Percentiles rank a stretch among this genome's conserved stretches.
Conservation (phyloP, 2,329 filamentous ascomycete species). For the Lasiodiplodia hormozganensis region DNA sequence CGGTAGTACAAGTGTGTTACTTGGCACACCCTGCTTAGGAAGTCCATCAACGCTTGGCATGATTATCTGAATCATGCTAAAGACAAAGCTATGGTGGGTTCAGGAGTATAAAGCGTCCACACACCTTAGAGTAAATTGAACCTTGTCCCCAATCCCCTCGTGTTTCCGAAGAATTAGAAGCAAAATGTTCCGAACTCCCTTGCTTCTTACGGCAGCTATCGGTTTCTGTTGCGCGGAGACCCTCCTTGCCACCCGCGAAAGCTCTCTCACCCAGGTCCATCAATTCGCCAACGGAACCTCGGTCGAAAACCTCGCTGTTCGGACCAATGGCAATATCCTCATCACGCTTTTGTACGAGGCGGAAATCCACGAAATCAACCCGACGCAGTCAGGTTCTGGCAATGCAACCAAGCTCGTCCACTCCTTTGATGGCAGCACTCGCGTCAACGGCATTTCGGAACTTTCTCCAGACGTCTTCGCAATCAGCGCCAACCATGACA, state of each 20-base stretch:
- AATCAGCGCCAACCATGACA: slow-evolving; percentile 32
- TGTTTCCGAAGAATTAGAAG: not conserved
- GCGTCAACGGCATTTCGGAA: slow-evolving; percentile 48
- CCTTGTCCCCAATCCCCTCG: not conserved
- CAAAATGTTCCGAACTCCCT: not conserved
- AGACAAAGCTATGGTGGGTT: not conserved
- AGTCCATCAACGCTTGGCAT: not conserved
- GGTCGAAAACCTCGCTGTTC: slow-evolving; percentile 48
- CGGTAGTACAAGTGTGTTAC: not conserved
- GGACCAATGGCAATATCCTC: slow-evolving; percentile 47
- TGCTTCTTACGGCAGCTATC: not conserved
- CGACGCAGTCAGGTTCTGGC: slow-evolving; percentile 27
- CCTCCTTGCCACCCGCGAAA: no score
- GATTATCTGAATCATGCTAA: not conserved
- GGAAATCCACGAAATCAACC: slow-evolving; percentile 45
- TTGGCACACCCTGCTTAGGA: not conserved
- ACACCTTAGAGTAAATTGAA: not conserved
- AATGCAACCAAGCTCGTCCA: slow-evolving; percentile 34
- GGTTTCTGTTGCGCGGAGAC: not conserved
- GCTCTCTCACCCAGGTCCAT: slow-evolving; percentile 28
- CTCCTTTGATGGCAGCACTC: slow-evolving; percentile 35
- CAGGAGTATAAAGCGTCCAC: not conserved
- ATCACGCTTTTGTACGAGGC: slow-evolving; percentile 40
- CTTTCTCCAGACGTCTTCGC: slow-evolving; percentile 42
- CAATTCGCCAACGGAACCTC: slow-evolving; percentile 38